Percentiles rank a stretch among this genome's conserved stretches.
Evolutionary conservation across 148 eudicot genomes (phyloP).

Genomic region (Cornus florida): DNA sequence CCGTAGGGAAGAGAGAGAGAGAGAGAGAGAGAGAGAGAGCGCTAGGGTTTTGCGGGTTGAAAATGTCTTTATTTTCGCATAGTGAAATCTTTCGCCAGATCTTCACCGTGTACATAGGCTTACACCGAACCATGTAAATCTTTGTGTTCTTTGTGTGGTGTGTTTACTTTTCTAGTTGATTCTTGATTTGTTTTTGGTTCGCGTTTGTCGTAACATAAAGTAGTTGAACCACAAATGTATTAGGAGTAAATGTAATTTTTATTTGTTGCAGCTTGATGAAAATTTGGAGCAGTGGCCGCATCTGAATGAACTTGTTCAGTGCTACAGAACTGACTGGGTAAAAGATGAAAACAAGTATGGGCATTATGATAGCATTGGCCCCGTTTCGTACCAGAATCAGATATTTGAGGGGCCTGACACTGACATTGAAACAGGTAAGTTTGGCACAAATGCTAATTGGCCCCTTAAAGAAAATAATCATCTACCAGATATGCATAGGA

Average conservation of each 20-base stretch:
- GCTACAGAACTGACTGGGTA: slow-evolving; percentile 91
- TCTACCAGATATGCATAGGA: slow-evolving; percentile 1
- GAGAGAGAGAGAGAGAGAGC: no score
- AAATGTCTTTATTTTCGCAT: no score
- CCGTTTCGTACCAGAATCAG: slow-evolving; percentile 71
- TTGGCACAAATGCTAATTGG: background rate
- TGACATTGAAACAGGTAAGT: slow-evolving; percentile 91
- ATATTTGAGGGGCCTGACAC: slow-evolving; percentile 98
- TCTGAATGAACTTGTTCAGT: slow-evolving; percentile 90
- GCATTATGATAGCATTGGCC: slow-evolving; percentile 80
- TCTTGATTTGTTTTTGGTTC: no score
- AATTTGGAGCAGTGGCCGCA: slow-evolving; percentile 99
- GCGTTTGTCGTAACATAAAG: no score
- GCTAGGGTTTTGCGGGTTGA: no score
- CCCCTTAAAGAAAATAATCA: slow-evolving; percentile 10
- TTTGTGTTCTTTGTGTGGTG: no score
- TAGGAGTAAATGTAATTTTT: background rate
- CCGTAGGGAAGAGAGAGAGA: no score
- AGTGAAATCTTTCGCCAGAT: no score
- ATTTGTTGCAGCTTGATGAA: slow-evolving; percentile 70
- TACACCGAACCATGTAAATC: no score
- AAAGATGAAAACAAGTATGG: slow-evolving; percentile 96
- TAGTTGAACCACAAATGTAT: background rate
- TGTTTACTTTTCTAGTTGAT: no score
- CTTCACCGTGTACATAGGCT: no score